Evolutionary conservation across 2,329 filamentous ascomycete species (phyloP).

Genomic region (Xylaria sp.): DNA sequence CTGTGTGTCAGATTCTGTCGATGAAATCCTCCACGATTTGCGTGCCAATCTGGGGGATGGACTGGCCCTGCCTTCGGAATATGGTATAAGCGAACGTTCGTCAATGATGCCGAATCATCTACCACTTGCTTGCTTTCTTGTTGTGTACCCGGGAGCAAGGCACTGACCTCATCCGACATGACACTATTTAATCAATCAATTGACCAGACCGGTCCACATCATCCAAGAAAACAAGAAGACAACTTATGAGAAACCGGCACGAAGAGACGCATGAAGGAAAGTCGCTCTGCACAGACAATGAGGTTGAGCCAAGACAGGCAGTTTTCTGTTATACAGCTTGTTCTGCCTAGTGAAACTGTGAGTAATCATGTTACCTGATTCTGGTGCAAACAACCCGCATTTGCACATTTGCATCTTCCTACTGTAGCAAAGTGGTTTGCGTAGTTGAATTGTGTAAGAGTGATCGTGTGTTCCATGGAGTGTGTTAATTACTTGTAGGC

Average conservation of each 20-base stretch:
- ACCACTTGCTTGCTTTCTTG: no score
- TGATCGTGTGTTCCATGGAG: no score
- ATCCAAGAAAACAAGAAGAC: background rate
- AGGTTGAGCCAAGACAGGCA: background rate
- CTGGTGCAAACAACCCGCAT: background rate
- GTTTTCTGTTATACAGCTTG: background rate
- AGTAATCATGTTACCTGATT: background rate
- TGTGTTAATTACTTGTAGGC: no score
- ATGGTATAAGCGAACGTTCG: background rate
- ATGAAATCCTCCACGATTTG: constrained; percentile 32
- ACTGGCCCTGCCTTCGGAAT: constrained; percentile 7
- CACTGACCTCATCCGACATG: background rate
- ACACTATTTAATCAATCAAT: background rate
- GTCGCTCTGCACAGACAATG: background rate
- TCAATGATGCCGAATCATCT: background rate
- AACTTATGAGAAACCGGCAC: background rate
- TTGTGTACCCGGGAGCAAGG: background rate
- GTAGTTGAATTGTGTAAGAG: no score
- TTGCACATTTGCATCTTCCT: background rate
- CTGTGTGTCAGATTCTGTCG: constrained; percentile 30
- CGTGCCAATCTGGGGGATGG: constrained; percentile 35
- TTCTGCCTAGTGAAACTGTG: background rate
- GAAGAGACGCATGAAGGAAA: background rate
- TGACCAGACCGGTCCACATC: background rate
- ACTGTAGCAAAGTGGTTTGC: no score